Conservation (phyloP, 495 filamentous ascomycete species). For the Penicillium diatomitis region DNA sequence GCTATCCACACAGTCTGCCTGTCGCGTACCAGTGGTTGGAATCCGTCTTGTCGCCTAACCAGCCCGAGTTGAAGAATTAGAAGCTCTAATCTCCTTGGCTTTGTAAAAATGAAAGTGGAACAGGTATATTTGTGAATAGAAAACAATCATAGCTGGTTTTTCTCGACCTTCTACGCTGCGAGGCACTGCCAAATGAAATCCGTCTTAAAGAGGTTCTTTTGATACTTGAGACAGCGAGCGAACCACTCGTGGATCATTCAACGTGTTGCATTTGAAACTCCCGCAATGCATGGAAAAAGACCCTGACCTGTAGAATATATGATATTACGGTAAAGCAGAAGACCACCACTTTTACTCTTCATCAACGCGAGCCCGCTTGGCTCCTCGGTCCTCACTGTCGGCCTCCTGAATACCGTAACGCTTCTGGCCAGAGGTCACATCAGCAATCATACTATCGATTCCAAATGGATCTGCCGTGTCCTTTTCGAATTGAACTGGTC, state of each 20-base stretch:
- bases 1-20: constrained; percentile 43
- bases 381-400: constrained; percentile 46
- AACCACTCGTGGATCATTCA: no score
- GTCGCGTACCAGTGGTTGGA: constrained; percentile 32
- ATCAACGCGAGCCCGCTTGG: constrained; percentile 74
- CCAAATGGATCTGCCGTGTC: constrained; percentile 83
- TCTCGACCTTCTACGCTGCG: not conserved
- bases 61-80: constrained; percentile 17
- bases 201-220: not conserved
- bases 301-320: not conserved
- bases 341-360: constrained; percentile 43
- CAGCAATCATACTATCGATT: constrained; percentile 83
- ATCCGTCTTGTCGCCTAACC: constrained; percentile 20
- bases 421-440: constrained; percentile 64
- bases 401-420: constrained; percentile 78
- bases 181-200: not conserved
- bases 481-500: constrained; percentile 98
- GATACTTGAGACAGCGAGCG: no score
- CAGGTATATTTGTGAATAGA: not conserved
- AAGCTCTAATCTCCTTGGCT: not conserved
- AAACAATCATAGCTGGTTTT: not conserved
- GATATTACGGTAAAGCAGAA: constrained; percentile 4
- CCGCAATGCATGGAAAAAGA: constrained; percentile 18
- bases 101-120: no score
- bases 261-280: constrained; percentile 7